Conservation (phyloP, 352 stramenopile species). For the Thalassiosira allenii region DNA sequence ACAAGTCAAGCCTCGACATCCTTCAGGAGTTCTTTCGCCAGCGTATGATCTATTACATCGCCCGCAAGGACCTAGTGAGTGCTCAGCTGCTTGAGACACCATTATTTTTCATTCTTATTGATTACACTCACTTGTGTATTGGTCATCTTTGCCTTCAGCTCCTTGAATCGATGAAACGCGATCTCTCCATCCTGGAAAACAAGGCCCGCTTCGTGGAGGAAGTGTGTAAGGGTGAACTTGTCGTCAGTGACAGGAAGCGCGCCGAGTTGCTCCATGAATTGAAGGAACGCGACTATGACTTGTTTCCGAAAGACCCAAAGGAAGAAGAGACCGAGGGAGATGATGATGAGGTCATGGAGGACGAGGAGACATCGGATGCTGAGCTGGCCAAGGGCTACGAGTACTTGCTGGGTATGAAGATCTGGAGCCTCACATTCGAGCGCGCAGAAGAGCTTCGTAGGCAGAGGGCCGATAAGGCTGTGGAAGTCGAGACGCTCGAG, state of each 20-base stretch:
- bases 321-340: constrained; percentile 58
- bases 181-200: constrained; percentile 92
- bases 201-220: constrained; percentile 97
- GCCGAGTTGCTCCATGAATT: constrained; percentile 87
- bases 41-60: constrained; percentile 88
- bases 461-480: constrained; percentile 91
- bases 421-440: constrained; percentile 98
- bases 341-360: constrained; percentile 61
- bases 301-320: constrained; percentile 71
- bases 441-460: constrained; percentile 91
- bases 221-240: constrained; percentile 92
- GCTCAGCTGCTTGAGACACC: too few species aligned
- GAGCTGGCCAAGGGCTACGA: constrained; percentile 92
- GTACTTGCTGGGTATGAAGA: constrained; percentile 98
- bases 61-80: constrained; percentile 79
- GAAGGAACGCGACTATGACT: constrained; percentile 84
- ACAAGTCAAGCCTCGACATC: constrained; percentile 90
- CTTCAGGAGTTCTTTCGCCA: constrained; percentile 94
- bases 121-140: too few species aligned
- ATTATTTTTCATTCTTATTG: too few species aligned
- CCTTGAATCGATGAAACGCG: constrained; percentile 87
- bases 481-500: constrained; percentile 90
- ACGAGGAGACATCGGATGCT: constrained; percentile 70
- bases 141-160: too few species aligned
- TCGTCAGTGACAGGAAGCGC: constrained; percentile 90